Base-by-base conservation (phyloP, 768 basidiomycete species). In the Botryobasidium botryosum region DNA sequence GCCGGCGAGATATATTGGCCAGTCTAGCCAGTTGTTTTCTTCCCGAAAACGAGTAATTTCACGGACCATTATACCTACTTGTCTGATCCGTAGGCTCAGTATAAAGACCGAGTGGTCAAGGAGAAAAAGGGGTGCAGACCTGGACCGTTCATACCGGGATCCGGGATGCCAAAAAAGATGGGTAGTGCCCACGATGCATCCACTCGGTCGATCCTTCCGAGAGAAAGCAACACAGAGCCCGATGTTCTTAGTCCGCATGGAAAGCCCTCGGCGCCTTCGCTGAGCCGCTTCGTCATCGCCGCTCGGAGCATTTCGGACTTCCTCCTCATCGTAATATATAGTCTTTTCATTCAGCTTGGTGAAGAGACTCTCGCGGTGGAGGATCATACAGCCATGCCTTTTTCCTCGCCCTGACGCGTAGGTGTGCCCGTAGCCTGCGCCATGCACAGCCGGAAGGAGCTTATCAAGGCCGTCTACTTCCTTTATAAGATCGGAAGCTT, bases 161-260 rank as follows among this genome's bases (percentile, higher is more conserved):
- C 69, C 71, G 4, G 88, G 88, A 61, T 92, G 88, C 91, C 91
- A 96, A 60, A 94, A 96, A 20, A 92, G 64, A 63, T 96, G 91
- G 0, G 90, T 90, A 1, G 91, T 94, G 2, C 75, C 85, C 12
- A 91, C 63, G 32, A 92, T 62, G 27, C 86, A 59, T 3, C 88
- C 61, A 5, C 55, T 47, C 23, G 62, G 53, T 13, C 64, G 52
- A 6, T 59, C 61, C 5, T 62, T 57, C 36, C 62, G 63, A 51
- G 66, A 64, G 43, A 97, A 62, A 1, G 79, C 79, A 17, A 84
- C 69, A 24, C 96, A 59, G 40, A 73, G 69, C 2, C 72, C 87
- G 40, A 94, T 77, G 56, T 94, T 96, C 59, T 65, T 81, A 2
- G 86, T 90, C 26, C 59, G 62, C 56, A 79, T 79, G 52, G 73